Percentiles rank a stretch among this genome's conserved stretches.
Conservation (phyloP, 1,284 basidiomycete species). For the Ustilago loliicola region DNA sequence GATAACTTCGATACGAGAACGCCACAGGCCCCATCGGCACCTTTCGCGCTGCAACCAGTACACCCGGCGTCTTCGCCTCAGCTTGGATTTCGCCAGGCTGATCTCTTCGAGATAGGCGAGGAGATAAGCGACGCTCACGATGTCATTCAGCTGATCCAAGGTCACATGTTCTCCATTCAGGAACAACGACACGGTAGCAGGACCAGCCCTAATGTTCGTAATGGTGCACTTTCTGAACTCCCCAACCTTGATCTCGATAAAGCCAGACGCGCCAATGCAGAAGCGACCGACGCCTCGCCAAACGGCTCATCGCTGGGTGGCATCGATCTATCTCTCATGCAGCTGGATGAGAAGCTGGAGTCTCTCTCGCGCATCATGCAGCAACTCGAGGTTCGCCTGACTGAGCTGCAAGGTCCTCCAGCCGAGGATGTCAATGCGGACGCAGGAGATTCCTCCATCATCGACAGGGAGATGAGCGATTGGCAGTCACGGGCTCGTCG, state of each 20-base stretch:
- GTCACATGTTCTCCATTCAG: slow-evolving; percentile 54
- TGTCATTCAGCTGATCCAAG: slow-evolving; percentile 40
- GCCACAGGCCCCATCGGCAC: slow-evolving; percentile 13
- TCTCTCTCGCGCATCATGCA: slow-evolving; percentile 72
- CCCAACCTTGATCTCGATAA: neutral
- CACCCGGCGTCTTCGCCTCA: slow-evolving; percentile 2
- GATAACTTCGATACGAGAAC: slow-evolving; percentile 16
- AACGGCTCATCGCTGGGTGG: slow-evolving; percentile 70
- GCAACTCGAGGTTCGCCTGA: slow-evolving; percentile 48
- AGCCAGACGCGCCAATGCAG: neutral
- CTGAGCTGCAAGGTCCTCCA: slow-evolving; percentile 16
- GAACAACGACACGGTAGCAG: slow-evolving; percentile 53
- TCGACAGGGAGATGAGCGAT: slow-evolving; percentile 39
- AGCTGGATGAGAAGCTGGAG: slow-evolving; percentile 83
- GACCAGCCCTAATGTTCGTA: neutral
- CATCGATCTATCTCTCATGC: slow-evolving; percentile 84
- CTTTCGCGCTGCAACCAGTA: slow-evolving; percentile 10
- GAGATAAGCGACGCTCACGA: slow-evolving; percentile 45
- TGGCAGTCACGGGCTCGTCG: slow-evolving; percentile 28
- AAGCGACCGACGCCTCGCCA: neutral
- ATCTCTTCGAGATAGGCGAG: slow-evolving; percentile 39
- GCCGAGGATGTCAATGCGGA: slow-evolving; percentile 1
- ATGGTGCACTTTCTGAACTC: neutral
- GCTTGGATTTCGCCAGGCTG: slow-evolving; percentile 13
- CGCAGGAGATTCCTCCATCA: slow-evolving; percentile 36